Evolutionary conservation across 1,284 basidiomycete genomes (phyloP).

Genomic region (Ceratobasidium sp.): DNA sequence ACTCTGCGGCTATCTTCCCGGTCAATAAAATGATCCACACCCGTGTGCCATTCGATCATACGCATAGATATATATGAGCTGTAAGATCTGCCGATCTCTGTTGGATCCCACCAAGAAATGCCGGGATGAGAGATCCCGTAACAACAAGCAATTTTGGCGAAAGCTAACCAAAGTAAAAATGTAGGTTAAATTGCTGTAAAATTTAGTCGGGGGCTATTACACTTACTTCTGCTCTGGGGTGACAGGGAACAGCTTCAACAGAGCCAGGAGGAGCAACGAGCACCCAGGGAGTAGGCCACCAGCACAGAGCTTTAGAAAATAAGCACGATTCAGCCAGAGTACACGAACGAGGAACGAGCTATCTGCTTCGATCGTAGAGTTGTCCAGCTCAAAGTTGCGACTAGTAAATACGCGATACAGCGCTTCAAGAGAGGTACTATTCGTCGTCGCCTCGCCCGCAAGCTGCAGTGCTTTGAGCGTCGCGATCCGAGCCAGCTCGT

Average conservation of each 20-base stretch:
- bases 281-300: background rate
- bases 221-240: background rate
- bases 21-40: background rate
- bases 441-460: background rate
- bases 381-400: background rate
- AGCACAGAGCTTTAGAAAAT: background rate
- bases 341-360: background rate
- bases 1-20: background rate
- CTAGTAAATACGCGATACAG: background rate
- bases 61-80: background rate
- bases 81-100: background rate
- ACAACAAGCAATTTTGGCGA: background rate
- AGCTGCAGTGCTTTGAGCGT: background rate
- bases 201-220: background rate
- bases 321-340: background rate
- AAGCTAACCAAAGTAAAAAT: background rate
- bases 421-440: too few relatives aligned
- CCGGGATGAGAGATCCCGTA: background rate
- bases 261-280: background rate
- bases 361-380: background rate
- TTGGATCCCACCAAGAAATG: background rate
- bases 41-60: background rate
- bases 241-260: background rate
- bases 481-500: background rate
- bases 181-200: too few relatives aligned